Base-by-base conservation (phyloP, 306 rosid genomes). In the Cyclanthera cordifolia region DNA sequence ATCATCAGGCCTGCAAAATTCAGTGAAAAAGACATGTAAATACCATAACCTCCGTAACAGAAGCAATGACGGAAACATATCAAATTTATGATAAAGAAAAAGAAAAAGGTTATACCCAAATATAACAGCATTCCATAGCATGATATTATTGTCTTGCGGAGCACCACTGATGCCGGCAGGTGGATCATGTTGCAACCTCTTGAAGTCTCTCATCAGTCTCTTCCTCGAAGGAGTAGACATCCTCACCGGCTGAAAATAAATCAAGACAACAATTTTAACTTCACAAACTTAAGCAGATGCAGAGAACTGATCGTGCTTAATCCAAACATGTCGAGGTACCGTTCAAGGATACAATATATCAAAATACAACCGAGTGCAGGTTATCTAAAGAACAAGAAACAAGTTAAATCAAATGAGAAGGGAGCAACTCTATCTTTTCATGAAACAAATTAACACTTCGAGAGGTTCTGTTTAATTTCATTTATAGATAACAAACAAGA, bases 101-200 rank as follows among this genome's bases (percentile, higher is more conserved):
- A 8, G 23, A 16, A 28, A 57, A 16, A 28, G 11, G 65, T 7
- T 82, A 53, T 71, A 91, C 97, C 97, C 97, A 76, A 91, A 91
- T 71, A 91, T 88, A 39, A 91, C 97, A 75, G 97, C 97, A 82
- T 91, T 91, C 97, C 97, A 91, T 61, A 89, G 92, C 97, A 87
- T 84, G 59, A 91, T 89, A 73, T 91, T 91, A 69, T 89, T 91
- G 84, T 91, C 96, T 49, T 91, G 96, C 23, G 97, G 97, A 49
- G 97, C 97, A 17, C 97, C 97, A 48, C 97, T 91, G 70, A 91
- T 88, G 71, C 96, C 96, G 7, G 95, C 97, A 54, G 96, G 96
- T 69, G 97, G 96, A 73, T 88, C 96, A 53, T 83, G 96, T 54
- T 88, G 97, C 85, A 91, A 75, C 83, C 97, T 82, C 85, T 84